phyloP scores from a whole-genome alignment of 306 rosid genomes.

The Ziziphus jujuba region DNA sequence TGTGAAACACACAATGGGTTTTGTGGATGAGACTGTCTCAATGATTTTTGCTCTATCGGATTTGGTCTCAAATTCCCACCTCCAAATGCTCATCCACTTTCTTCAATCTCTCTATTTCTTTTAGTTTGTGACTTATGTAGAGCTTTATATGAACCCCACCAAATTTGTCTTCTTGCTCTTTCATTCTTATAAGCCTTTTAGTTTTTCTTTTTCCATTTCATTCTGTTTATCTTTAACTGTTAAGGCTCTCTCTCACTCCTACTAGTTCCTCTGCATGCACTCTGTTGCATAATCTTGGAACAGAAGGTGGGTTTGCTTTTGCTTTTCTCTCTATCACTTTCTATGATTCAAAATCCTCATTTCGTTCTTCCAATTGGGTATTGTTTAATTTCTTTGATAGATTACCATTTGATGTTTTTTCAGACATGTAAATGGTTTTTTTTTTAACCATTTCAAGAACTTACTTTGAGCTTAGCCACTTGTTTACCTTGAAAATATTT shows the following conservation, averaged over 20 bases:
- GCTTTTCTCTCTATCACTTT: background rate
- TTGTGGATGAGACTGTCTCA: constrained; percentile 56
- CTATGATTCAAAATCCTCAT: constrained; percentile 12
- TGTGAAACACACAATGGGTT: constrained; percentile 60
- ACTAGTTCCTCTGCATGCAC: constrained; percentile 47
- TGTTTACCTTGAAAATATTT: too few species aligned
- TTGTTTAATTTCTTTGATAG: background rate
- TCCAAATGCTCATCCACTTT: constrained; percentile 78
- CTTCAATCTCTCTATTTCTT: constrained; percentile 8
- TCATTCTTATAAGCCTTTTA: constrained; percentile 33
- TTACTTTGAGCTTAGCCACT: too few species aligned
- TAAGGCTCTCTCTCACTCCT: constrained; percentile 22
- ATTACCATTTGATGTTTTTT: background rate
- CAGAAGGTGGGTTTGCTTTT: constrained; percentile 35
- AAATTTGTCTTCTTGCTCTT: constrained; percentile 37
- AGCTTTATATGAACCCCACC: constrained; percentile 36
- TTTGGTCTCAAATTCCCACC: constrained; percentile 64
- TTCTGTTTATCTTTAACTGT: constrained; percentile 23
- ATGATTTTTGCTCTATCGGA: constrained; percentile 45
- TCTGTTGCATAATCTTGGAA: constrained; percentile 33
- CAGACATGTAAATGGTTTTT: background rate
- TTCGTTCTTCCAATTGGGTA: constrained; percentile 11
- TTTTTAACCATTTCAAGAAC: background rate
- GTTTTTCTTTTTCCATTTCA: background rate
- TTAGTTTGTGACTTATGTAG: constrained; percentile 23